Evolutionary conservation across 176 grass and related monocot species (phyloP), one percentile per base, ranked within the genome.

Genomic region (Neostapfia colusana): DNA sequence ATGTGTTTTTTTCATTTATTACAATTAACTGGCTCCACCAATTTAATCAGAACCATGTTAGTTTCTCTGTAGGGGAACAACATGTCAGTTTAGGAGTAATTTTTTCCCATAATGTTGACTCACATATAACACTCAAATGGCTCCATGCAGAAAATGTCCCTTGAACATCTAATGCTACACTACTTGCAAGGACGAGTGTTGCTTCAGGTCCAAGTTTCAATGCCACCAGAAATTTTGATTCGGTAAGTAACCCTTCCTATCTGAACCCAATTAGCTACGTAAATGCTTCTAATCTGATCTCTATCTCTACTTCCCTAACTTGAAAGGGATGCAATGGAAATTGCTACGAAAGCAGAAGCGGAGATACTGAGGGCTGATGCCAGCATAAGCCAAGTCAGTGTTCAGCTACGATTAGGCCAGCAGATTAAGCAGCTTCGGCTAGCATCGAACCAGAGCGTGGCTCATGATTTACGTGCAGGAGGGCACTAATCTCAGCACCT

Each of bases 201-300:
- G 44, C 84, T 94, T 69, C 95, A 90, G 54, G 84, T 91, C 64
- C 89, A 92, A 56, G 95, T 98, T 62, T 92, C 91, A 6, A 94
- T 94, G 95, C 58, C 85, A 38, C 79, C 84, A 39, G 68, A 94
- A 60, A 76, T 98, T 78, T 79, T 88, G 67, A 92, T 94, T 44
- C 62, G 83, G 91, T 98, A 98, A 83, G 81, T n/a, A 25, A 77
- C 27, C 16, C 54, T 45, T 78, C 75, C 36, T 31, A 7, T 58
- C 63, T 9, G 57, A 56, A 49, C 20, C 18, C 51, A 45, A 26
- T 37, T 20, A 51, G 8, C 6, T 31, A 21, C 10, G 55, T 84
- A n/a, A 34, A 75, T 21, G 42, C 5, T 61, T 75, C 39, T 70
- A 76, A 66, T 38, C 20, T 53, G 28, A 59, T 41, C 10, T 49